Base-by-base conservation (phyloP, 495 filamentous ascomycete species). In the Opeltia flavorubescens region DNA sequence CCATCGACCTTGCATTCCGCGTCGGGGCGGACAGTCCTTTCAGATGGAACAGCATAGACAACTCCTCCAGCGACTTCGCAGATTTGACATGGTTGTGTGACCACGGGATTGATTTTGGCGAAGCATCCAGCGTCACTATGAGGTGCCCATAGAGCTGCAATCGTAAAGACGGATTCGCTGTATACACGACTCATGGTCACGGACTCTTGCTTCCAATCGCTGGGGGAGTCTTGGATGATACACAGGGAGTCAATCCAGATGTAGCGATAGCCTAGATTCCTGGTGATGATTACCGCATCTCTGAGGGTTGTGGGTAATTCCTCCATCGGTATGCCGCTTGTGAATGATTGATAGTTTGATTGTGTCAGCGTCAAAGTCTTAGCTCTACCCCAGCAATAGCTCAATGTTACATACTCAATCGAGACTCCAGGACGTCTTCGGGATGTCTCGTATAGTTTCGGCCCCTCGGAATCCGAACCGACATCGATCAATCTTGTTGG, bases 181-280 rank as follows among this genome's bases (percentile, higher is more conserved):
- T 62, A 64, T 7, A 61, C 48, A 8, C 48, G 33, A n/a, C 30
- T 43, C 60, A 64, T 64, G 1, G 23, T 51, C 11, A 24, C 17
- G n/a, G 56, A 44, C 35, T 64, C 62, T 3, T 15, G n/a, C 18
- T 21, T 11, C 62, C 62, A 64, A 34, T 62, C 62, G 2, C 49
- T 41, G 1, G 7, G 11, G 25, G 23, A 34, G 41, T 52, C 50
- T 50, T 63, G 61, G 8, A 60, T 48, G 18, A 62, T 63, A 30
- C 61, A 63, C 5, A 64, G 36, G 5, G 52, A 59, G 45, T 64
- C 62, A 28, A 65, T 62, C 62, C 62, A 65, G 12, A 65, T 4
- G 46, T 61, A 62, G 5, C 43, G 21, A 17, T 50, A 39, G 5
- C 41, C 36, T 17, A 65, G 42, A 23, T 35, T 46, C 15, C 43